Percentiles rank a stretch among this genome's conserved stretches.
Evolutionary conservation across 2,329 filamentous ascomycete genomes (phyloP).

Genomic region (Tolypocladium pustulatum): DNA sequence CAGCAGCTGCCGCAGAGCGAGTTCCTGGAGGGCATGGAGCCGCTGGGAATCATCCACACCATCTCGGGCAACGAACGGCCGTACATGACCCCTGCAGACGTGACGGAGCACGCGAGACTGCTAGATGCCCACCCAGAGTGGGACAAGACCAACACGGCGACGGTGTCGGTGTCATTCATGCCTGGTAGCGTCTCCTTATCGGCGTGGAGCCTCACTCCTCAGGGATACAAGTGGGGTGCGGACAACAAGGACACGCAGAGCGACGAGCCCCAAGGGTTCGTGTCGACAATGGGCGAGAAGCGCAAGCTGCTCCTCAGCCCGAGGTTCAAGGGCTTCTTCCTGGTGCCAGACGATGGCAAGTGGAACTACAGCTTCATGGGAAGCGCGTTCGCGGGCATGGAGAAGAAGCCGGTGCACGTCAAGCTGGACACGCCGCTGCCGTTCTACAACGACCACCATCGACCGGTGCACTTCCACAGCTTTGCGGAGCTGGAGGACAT

Average conservation of each 20-base stretch:
- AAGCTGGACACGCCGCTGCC: conserved; percentile 84
- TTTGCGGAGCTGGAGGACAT: conserved; percentile 97
- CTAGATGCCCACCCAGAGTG: conserved; percentile 62
- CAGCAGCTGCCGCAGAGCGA: conserved; percentile 88
- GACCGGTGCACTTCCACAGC: conserved; percentile 91
- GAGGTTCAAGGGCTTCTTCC: conserved; percentile 89
- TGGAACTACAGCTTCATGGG: conserved; percentile 99
- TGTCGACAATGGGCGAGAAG: conserved; percentile 86
- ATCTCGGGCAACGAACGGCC: conserved; percentile 88
- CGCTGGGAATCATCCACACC: conserved; percentile 90
- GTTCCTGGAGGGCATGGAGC: conserved; percentile 76
- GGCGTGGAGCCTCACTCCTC: conserved; percentile 84
- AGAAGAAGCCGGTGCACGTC: conserved; percentile 85
- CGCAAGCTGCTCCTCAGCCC: conserved; percentile 88
- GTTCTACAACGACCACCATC: conserved; percentile 88
- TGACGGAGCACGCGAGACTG: conserved; percentile 84
- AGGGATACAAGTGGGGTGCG: conserved; percentile 92
- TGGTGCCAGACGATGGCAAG: conserved; percentile 77
- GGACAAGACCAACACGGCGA: conserved; percentile 80
- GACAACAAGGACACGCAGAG: conserved; percentile 90
- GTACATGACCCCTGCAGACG: conserved; percentile 93
- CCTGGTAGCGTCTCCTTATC: conserved; percentile 91
- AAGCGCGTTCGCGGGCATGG: conserved; percentile 71
- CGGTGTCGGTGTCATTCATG: conserved; percentile 92
- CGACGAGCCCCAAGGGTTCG: conserved; percentile 90